These are phyloP conservation scores for Letharia columbiana DNA, from an alignment of 495 filamentous ascomycete genomes.

Conservation along the genomic window DNA sequence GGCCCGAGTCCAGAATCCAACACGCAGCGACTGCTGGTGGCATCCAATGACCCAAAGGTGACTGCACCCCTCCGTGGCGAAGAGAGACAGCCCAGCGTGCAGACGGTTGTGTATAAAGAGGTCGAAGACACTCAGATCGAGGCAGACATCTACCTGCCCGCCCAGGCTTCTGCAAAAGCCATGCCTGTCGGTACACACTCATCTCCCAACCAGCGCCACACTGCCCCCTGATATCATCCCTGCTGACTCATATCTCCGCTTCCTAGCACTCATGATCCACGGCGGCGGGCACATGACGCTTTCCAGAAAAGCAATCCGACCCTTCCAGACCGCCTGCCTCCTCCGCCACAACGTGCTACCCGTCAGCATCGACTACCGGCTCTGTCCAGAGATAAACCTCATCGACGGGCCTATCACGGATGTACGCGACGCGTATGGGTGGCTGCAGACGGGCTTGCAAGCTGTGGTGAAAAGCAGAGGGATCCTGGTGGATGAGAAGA, in stretches of 20 bases:
- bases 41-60: conserved; percentile 8
- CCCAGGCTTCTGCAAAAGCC: conserved; percentile 1
- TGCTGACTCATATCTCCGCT: neutral
- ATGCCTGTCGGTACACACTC: conserved; percentile 25
- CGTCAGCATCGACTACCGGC: conserved; percentile 47
- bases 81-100: conserved; percentile 14
- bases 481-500: conserved; percentile 34
- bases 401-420: conserved; percentile 45
- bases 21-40: conserved; percentile 26
- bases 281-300: conserved; percentile 44
- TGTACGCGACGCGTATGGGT: conserved; percentile 39
- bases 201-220: conserved; percentile 1
- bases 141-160: conserved; percentile 39
- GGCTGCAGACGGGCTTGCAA: conserved; percentile 36
- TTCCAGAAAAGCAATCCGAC: conserved; percentile 38
- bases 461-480: conserved; percentile 34
- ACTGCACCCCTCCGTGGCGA: conserved; percentile 1
- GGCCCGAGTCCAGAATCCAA: conserved; percentile 29
- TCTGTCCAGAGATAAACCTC: conserved; percentile 46
- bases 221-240: neutral
- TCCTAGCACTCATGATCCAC: conserved; percentile 43
- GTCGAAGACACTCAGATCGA: conserved; percentile 26
- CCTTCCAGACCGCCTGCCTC: conserved; percentile 35
- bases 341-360: conserved; percentile 41
- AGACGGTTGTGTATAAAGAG: conserved; percentile 35